A percentile compares a stretch with the other conserved stretches of the same genome.
Evolutionary conservation across 257 asterid species (phyloP).

Genomic region (Forsythia suspensa): DNA sequence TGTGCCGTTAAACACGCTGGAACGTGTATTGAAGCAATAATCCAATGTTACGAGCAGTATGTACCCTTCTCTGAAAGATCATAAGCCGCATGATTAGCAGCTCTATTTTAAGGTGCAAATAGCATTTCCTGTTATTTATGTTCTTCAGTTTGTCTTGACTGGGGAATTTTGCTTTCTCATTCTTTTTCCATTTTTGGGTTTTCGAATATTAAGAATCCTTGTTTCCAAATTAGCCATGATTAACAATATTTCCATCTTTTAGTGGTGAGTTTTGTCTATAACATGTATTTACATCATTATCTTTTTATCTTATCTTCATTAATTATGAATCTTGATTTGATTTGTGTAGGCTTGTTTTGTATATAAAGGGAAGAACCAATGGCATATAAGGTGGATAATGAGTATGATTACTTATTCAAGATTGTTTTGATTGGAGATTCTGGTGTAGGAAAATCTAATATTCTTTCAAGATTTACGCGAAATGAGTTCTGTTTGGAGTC

Average conservation of each 20-base stretch:
- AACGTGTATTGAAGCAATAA: not conserved
- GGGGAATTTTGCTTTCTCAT: not conserved
- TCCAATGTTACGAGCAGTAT: not conserved
- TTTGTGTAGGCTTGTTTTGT: not conserved
- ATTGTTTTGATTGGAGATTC: conserved; percentile 47
- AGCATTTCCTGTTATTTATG: not conserved
- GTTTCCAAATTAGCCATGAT: not conserved
- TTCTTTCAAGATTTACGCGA: conserved; percentile 47
- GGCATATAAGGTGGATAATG: conserved; percentile 54
- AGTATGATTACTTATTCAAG: conserved; percentile 50
- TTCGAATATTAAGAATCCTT: not conserved
- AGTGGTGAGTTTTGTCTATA: not conserved
- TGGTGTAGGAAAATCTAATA: conserved; percentile 44
- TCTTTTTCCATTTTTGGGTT: not conserved
- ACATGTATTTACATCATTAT: too few relatives aligned
- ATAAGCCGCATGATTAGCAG: not conserved
- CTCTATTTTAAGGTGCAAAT: not conserved
- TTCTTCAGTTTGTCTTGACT: not conserved
- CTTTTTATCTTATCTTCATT: not conserved
- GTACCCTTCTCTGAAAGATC: not conserved
- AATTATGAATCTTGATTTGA: not conserved
- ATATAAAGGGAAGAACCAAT: conserved; percentile 33
- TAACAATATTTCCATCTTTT: not conserved
- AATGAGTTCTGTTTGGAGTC: conserved; percentile 51
- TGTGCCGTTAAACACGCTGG: not conserved